These are phyloP conservation scores for Scutellaria barbata DNA, from an alignment of 257 asterid genomes.

Conservation along the genomic window DNA sequence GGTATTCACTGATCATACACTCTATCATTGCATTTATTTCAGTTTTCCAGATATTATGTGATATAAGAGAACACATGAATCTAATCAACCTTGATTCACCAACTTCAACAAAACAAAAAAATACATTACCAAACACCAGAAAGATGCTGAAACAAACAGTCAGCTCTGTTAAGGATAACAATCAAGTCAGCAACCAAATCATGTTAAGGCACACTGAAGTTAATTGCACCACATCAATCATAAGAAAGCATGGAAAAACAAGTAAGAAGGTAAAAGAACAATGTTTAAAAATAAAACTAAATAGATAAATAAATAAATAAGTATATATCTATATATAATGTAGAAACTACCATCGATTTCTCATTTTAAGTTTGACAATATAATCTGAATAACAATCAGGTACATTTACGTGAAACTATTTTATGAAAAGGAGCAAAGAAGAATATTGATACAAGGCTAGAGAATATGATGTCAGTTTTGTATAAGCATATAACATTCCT, in stretches of 20 bases:
- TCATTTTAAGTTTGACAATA: neutral
- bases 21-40: constrained; percentile 6
- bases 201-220: neutral
- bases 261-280: neutral
- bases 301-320: too few species aligned
- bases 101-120: constrained; percentile 23
- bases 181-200: constrained; percentile 18
- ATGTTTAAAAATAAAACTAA: neutral
- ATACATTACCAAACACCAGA: constrained; percentile 9
- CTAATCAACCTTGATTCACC: constrained; percentile 23
- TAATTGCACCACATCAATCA: constrained; percentile 1
- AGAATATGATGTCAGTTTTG: neutral
- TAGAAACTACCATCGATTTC: constrained; percentile 12
- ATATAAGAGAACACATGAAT: neutral
- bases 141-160: neutral
- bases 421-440: neutral
- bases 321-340: neutral
- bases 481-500: neutral
- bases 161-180: constrained; percentile 1
- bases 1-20: neutral
- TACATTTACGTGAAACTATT: neutral
- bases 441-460: neutral
- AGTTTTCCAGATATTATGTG: neutral
- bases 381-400: constrained; percentile 16
- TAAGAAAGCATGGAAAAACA: neutral